These are phyloP conservation scores for maize (Zea mays) DNA, from an alignment of 176 grass and related monocot species.

Conservation along the genomic window Zm-B73-REFERENCE-NAM-5.0 NC_050099.1:207892001-207892500, in stretches of 20 bases:
- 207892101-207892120: background rate
- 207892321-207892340: slow-evolving; percentile 52
- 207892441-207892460: background rate
- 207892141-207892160: slow-evolving; percentile 7
- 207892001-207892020: slow-evolving; percentile 32
- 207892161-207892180: background rate
- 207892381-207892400: slow-evolving; percentile 1
- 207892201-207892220: slow-evolving; percentile 33
- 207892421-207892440: background rate
- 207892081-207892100: slow-evolving; percentile 16
- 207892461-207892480: slow-evolving; percentile 7
- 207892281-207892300: slow-evolving; percentile 58
- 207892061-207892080: slow-evolving; percentile 44
- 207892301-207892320: slow-evolving; percentile 44
- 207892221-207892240: slow-evolving; percentile 58
- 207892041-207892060: slow-evolving; percentile 50
- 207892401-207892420: background rate
- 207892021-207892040: slow-evolving; percentile 11
- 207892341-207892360: slow-evolving; percentile 51
- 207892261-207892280: slow-evolving; percentile 73
- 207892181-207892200: slow-evolving; percentile 27
- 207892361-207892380: slow-evolving; percentile 55
- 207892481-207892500: slow-evolving; percentile 25
- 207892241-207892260: slow-evolving; percentile 82
- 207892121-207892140: slow-evolving; percentile 1